These are phyloP conservation scores for Coemansia sp. DNA, from an alignment of 192 early-diverging fungal species.

Conservation along the genomic window DNA sequence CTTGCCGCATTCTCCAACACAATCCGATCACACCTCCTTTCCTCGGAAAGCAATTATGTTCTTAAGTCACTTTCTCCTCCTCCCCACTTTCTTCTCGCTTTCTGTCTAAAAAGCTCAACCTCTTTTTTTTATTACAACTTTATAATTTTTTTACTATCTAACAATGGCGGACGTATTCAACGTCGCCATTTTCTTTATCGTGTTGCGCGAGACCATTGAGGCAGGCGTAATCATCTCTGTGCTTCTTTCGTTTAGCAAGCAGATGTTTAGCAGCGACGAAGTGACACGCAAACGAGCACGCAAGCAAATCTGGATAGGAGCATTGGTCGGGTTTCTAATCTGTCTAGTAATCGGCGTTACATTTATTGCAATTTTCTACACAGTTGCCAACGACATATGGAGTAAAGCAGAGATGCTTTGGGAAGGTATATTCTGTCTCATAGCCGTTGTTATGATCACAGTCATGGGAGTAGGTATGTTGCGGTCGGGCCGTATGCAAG, in stretches of 20 bases:
- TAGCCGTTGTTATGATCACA: slow-evolving; percentile 79
- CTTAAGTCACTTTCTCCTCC: background rate
- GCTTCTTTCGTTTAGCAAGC: slow-evolving; percentile 73
- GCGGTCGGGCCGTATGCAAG: slow-evolving; percentile 69
- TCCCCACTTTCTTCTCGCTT: background rate
- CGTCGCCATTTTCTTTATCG: slow-evolving; percentile 73
- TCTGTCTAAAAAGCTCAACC: background rate
- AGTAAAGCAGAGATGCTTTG: slow-evolving; percentile 72
- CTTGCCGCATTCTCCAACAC: background rate
- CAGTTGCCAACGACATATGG: slow-evolving; percentile 57
- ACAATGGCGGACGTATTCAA: slow-evolving; percentile 63
- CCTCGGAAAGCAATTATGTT: background rate
- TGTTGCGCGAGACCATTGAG: slow-evolving; percentile 85
- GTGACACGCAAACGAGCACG: slow-evolving; percentile 58
- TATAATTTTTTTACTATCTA: background rate
- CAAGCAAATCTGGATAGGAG: slow-evolving; percentile 80
- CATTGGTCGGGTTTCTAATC: slow-evolving; percentile 66
- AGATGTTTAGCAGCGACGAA: slow-evolving; percentile 61
- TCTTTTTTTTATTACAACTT: background rate
- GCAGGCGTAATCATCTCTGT: slow-evolving; percentile 89
- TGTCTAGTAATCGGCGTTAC: slow-evolving; percentile 71
- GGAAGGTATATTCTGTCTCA: slow-evolving; percentile 83
- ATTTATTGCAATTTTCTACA: slow-evolving; percentile 82
- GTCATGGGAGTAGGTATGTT: slow-evolving; percentile 84
- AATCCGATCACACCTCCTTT: background rate